Evolutionary conservation across 495 filamentous ascomycete genomes (phyloP).

Genomic region (Astrocystis sublimbata): DNA sequence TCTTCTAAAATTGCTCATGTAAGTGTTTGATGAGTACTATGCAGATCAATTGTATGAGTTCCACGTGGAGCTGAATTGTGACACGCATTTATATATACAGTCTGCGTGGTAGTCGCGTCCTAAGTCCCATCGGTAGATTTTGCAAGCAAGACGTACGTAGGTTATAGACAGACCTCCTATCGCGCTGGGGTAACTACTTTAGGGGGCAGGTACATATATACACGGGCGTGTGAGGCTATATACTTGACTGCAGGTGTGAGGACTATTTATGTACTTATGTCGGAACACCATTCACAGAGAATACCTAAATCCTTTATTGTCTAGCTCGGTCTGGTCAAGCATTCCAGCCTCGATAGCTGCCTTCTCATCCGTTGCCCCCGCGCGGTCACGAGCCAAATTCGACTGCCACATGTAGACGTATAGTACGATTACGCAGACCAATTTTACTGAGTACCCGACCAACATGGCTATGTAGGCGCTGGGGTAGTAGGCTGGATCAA

Average conservation of each 20-base stretch:
- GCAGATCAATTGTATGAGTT: too few species aligned
- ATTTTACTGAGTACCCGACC: slow-evolving; percentile 50
- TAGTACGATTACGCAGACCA: slow-evolving; percentile 40
- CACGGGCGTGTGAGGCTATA: too few species aligned
- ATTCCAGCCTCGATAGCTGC: slow-evolving; percentile 53
- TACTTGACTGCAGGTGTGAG: too few species aligned
- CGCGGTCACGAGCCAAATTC: slow-evolving; percentile 50
- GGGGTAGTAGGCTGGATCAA: slow-evolving; percentile 33
- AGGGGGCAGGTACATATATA: background rate
- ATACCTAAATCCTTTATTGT: slow-evolving; percentile 55
- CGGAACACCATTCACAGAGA: slow-evolving; percentile 33
- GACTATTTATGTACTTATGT: background rate
- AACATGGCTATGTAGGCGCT: slow-evolving; percentile 57
- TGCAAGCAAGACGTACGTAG: too few species aligned
- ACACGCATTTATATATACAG: too few species aligned
- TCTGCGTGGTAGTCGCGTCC: too few species aligned
- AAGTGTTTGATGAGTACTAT: too few species aligned
- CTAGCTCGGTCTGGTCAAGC: slow-evolving; percentile 54
- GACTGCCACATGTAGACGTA: slow-evolving; percentile 53
- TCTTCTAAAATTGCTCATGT: too few species aligned
- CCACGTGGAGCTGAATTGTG: too few species aligned
- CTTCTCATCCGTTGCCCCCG: slow-evolving; percentile 32
- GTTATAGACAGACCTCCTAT: too few species aligned
- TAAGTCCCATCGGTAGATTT: too few species aligned
- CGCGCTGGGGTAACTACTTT: too few species aligned